Conservation (phyloP, 1,284 basidiomycete genomes). For the Ustilago xerochloae region DNA sequence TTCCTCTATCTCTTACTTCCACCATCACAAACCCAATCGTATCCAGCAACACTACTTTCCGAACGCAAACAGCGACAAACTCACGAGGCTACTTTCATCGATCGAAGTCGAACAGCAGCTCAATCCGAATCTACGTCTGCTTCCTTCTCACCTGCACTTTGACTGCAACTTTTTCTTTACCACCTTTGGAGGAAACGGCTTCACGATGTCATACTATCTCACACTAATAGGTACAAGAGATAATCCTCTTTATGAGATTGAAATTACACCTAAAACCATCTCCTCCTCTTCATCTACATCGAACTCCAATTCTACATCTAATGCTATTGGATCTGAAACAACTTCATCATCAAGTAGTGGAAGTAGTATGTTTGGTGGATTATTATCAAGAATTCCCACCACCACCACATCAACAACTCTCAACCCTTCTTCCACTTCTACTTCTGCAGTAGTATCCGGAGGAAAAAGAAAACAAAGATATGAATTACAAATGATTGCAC, state of each 20-base stretch:
- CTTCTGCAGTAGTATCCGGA: background rate
- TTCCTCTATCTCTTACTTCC: background rate
- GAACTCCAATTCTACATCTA: background rate
- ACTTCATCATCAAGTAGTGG: conserved; percentile 1
- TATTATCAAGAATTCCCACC: conserved; percentile 31
- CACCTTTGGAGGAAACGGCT: background rate
- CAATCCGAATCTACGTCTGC: background rate
- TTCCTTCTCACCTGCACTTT: too few species aligned
- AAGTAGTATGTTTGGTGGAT: conserved; percentile 32
- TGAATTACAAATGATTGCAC: conserved; percentile 67
- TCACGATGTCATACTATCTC: conserved; percentile 62
- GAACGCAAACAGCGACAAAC: too few species aligned
- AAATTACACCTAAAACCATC: conserved; percentile 55
- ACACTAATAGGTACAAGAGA: conserved; percentile 64
- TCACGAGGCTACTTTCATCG: background rate
- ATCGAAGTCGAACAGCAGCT: too few species aligned
- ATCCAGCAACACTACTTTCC: too few species aligned
- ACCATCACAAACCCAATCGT: too few species aligned
- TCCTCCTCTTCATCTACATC: conserved; percentile 12
- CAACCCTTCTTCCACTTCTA: background rate
- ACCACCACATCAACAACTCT: background rate
- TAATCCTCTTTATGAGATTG: conserved; percentile 65
- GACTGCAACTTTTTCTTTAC: background rate
- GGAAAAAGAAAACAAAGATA: conserved; percentile 32
- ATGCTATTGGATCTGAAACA: too few species aligned